Evolutionary conservation across 139 green algal species (phyloP).

Genomic region (Auxenochlorella protothecoides): DNA sequence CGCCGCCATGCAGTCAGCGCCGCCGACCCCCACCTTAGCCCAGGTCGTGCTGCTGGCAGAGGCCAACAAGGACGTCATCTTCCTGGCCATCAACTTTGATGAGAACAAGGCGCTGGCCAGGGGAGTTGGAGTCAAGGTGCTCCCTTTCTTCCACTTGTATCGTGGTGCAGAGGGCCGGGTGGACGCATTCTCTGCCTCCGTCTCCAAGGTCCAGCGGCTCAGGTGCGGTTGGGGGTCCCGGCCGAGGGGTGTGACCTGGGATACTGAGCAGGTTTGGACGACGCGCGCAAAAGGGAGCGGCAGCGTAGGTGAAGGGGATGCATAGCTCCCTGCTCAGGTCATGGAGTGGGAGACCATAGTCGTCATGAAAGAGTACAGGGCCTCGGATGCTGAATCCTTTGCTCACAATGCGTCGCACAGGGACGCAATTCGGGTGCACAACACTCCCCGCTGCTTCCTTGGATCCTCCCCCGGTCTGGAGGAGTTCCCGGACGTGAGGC

Average conservation of each 20-base stretch:
- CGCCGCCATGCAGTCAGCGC: too few species aligned
- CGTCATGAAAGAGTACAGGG: too few species aligned
- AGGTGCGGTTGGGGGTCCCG: slow-evolving; percentile 8
- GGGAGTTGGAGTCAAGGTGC: slow-evolving; percentile 67
- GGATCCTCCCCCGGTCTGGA: neutral
- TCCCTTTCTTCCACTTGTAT: slow-evolving; percentile 95
- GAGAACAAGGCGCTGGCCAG: slow-evolving; percentile 76
- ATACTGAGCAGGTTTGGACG: neutral
- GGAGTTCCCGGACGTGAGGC: slow-evolving; percentile 21
- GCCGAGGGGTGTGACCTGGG: neutral
- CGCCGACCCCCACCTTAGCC: slow-evolving; percentile 11
- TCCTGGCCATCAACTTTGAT: slow-evolving; percentile 85
- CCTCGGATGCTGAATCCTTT: neutral
- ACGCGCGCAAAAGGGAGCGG: neutral
- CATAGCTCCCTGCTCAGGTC: too few species aligned
- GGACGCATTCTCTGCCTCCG: slow-evolving; percentile 58
- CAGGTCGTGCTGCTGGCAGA: slow-evolving; percentile 28
- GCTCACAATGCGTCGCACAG: slow-evolving; percentile 15
- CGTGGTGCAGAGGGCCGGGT: slow-evolving; percentile 64
- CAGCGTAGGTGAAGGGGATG: neutral
- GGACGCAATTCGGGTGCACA: slow-evolving; percentile 44
- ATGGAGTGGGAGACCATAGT: too few species aligned
- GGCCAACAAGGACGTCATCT: slow-evolving; percentile 54
- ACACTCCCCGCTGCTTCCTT: slow-evolving; percentile 35
- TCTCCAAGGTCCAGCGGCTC: slow-evolving; percentile 52